Evolutionary conservation across 345 rosid species (phyloP), one percentile per base, ranked within the genome.

Genomic region (Bruguiera sexangula): DNA sequence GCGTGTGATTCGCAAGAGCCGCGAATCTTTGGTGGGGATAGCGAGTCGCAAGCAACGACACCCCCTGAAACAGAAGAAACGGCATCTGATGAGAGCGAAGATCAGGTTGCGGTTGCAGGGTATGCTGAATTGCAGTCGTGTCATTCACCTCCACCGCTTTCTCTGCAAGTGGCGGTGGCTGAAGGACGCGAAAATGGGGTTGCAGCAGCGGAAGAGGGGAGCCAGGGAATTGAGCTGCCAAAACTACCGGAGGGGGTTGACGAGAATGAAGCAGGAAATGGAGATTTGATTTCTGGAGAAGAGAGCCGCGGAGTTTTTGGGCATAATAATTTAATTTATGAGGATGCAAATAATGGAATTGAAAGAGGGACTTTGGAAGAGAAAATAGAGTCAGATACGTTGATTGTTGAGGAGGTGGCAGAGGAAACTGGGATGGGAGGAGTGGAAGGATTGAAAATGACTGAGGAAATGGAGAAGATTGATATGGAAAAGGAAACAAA

Each of bases 351-450:
- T 32, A 7, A 62, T 24, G 19, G 34, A 32, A 30, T n/a, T 4
- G 36, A 31, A 30, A 19, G 63, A 24, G 32, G 3, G 46, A 46
- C 29, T 16, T 57, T 72, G 69, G 71, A 61, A 60, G 67, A 46
- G 70, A 69, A n/a, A 48, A 51, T 30, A 24, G 72, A 51, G 71
- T 56, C 20, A 26, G 67, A 66, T 24, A 65, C 54, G 37, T 13
- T 0, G 30, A 30, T 6, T 24, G 60, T 56, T 24, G 60, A 9
- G 22, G 76, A 50, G 52, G 71, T 61, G 15, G 68, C 26, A 26
- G 69, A 73, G 27, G 77, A 62, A 78, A 62, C 63, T 29, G 87
- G 73, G 59, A 79, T 64, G 63, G 71, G 56, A 36, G 73, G 56
- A 36, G 21, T 24, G 15, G 68, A 71, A 54, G 50, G 24, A 60